Evolutionary conservation across 108 stramenopile genomes (phyloP).

Genomic region (Discostella pseudostelligera): DNA sequence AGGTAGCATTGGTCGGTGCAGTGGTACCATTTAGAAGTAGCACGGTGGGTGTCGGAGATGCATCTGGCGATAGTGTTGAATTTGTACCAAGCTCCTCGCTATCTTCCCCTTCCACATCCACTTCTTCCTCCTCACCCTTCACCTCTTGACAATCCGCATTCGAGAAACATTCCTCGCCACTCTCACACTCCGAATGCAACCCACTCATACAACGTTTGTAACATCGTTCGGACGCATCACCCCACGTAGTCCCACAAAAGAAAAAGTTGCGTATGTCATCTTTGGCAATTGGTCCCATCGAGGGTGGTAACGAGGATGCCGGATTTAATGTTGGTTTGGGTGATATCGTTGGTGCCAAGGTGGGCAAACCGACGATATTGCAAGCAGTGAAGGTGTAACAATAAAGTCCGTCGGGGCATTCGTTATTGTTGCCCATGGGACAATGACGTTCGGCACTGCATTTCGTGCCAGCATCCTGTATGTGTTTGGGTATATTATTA

Average conservation of each 20-base stretch:
- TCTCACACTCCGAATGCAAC: slow-evolving; percentile 25
- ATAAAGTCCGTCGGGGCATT: neutral
- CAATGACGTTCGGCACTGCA: slow-evolving; percentile 29
- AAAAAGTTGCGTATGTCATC: slow-evolving; percentile 47
- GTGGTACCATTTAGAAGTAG: neutral
- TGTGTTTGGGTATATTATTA: too few species aligned
- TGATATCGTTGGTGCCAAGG: slow-evolving; percentile 12
- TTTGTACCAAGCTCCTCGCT: too few species aligned
- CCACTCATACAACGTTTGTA: slow-evolving; percentile 15
- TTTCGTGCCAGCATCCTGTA: slow-evolving; percentile 4
- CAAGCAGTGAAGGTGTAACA: slow-evolving; percentile 9
- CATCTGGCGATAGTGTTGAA: too few species aligned
- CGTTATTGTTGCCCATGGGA: slow-evolving; percentile 16
- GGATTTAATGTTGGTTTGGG: neutral
- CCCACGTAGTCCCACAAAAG: slow-evolving; percentile 31
- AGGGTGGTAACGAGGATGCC: slow-evolving; percentile 7
- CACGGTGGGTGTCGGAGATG: too few species aligned
- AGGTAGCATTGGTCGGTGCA: neutral
- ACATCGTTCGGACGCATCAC: slow-evolving; percentile 19
- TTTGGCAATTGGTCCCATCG: slow-evolving; percentile 20
- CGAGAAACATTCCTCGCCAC: slow-evolving; percentile 42
- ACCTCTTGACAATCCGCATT: slow-evolving; percentile 39
- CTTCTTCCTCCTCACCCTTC: neutral
- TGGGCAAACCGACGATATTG: slow-evolving; percentile 16
- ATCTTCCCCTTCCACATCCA: too few species aligned